phyloP scores from a whole-genome alignment of 1,139 yeast genomes.

The Hansenula lynferdii region DNA sequence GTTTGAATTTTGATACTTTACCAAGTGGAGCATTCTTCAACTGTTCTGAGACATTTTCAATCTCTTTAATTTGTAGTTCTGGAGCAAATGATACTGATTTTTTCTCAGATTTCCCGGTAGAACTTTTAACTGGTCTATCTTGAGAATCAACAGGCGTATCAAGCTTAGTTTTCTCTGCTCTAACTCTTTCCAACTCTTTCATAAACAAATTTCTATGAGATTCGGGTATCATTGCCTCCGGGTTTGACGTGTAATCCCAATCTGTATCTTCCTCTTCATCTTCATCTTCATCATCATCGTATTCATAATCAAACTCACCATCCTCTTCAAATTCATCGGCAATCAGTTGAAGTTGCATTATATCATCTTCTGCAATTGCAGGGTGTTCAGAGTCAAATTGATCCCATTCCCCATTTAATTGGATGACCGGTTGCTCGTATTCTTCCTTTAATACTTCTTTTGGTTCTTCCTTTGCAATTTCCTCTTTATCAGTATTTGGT shows the following conservation, averaged over 20 bases:
- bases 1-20: slow-evolving; percentile 3
- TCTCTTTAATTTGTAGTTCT: slow-evolving; percentile 45
- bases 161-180: slow-evolving; percentile 3
- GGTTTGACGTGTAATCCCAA: slow-evolving; percentile 15
- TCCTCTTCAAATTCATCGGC: slow-evolving; percentile 51
- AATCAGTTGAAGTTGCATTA: slow-evolving; percentile 44
- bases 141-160: not conserved
- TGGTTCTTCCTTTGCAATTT: not conserved
- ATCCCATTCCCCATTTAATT: slow-evolving; percentile 7
- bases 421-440: slow-evolving; percentile 1
- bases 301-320: slow-evolving; percentile 22
- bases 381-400: slow-evolving; percentile 18
- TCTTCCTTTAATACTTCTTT: not conserved
- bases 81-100: slow-evolving; percentile 49
- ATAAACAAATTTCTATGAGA: slow-evolving; percentile 15
- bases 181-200: slow-evolving; percentile 14
- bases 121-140: not conserved
- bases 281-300: slow-evolving; percentile 25
- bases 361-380: slow-evolving; percentile 45
- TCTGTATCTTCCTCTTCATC: slow-evolving; percentile 20
- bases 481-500: not conserved
- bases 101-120: slow-evolving; percentile 17
- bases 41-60: slow-evolving; percentile 43
- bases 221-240: slow-evolving; percentile 15
- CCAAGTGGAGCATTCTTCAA: not conserved